A percentile compares a stretch with the other conserved stretches of the same genome.
phyloP scores from a whole-genome alignment of 257 asterid genomes.

The Solanum virginianum region DNA sequence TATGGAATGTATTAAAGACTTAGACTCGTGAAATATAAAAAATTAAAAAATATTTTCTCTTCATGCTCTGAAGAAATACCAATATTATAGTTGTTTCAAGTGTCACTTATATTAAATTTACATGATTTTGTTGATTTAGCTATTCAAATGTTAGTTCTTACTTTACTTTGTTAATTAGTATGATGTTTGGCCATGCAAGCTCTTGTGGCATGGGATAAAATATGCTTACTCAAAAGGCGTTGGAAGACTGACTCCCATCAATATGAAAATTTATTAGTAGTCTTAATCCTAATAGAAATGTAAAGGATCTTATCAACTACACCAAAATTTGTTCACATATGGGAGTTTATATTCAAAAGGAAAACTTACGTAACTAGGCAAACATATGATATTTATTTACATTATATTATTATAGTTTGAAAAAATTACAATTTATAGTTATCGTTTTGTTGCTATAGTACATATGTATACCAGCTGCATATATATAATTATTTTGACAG shows the following conservation, averaged over 20 bases:
- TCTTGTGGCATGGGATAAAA: background rate
- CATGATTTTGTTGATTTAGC: too few relatives aligned
- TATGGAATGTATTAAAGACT: background rate
- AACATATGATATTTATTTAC: too few relatives aligned
- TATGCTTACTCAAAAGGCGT: background rate
- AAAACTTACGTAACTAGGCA: too few relatives aligned
- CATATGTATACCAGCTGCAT: too few relatives aligned
- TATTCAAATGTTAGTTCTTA: too few relatives aligned
- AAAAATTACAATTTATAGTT: too few relatives aligned
- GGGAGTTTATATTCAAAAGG: background rate
- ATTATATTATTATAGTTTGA: too few relatives aligned
- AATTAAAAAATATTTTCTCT: background rate
- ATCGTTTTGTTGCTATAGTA: too few relatives aligned
- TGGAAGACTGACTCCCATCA: background rate
- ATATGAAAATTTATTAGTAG: too few relatives aligned
- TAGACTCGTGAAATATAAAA: background rate
- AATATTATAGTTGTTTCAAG: too few relatives aligned
- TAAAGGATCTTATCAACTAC: background rate
- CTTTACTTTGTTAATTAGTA: background rate
- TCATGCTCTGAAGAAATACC: background rate
- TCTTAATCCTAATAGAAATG: background rate
- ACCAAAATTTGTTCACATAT: background rate
- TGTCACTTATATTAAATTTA: too few relatives aligned
- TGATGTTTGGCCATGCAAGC: background rate
- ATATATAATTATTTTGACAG: too few relatives aligned